Evolutionary conservation across 768 basidiomycete genomes (phyloP).

Genomic region (Russula sp.): DNA sequence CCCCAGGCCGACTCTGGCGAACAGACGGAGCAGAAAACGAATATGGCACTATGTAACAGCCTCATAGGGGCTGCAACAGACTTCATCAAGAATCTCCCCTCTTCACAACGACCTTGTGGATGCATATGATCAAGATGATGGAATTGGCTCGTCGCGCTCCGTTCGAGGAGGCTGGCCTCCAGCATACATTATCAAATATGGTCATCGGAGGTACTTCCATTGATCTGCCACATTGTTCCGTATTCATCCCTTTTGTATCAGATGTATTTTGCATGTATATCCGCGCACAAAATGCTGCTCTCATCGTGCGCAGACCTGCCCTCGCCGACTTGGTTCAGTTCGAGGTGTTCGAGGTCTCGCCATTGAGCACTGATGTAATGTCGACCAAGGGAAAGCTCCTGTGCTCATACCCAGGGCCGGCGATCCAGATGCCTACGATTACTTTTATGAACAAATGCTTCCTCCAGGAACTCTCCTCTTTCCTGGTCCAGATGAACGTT

Average conservation of each 20-base stretch:
- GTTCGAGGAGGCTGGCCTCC: background rate
- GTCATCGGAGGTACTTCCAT: background rate
- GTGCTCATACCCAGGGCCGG: conserved; percentile 40
- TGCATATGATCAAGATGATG: conserved; percentile 10
- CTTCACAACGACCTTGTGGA: conserved; percentile 1
- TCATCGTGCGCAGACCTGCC: background rate
- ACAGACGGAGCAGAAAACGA: background rate
- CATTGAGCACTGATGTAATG: conserved; percentile 32
- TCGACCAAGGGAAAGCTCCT: conserved; percentile 35
- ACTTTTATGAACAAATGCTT: conserved; percentile 28
- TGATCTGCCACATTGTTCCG: background rate
- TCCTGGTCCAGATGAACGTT: conserved; percentile 32
- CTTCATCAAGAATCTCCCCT: background rate
- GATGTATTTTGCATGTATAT: conserved; percentile 8
- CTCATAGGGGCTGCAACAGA: background rate
- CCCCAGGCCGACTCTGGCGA: background rate
- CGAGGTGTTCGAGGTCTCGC: conserved; percentile 40
- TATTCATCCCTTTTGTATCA: background rate
- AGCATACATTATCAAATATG: background rate
- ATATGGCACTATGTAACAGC: conserved; percentile 2
- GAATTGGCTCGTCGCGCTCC: background rate
- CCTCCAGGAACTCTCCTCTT: conserved; percentile 31
- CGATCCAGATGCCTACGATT: conserved; percentile 31
- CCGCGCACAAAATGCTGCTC: conserved; percentile 6
- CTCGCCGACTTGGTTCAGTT: background rate